A percentile compares a stretch with the other conserved stretches of the same genome.
phyloP scores from a whole-genome alignment of 768 basidiomycete genomes.

The Amanita phalloides region DNA sequence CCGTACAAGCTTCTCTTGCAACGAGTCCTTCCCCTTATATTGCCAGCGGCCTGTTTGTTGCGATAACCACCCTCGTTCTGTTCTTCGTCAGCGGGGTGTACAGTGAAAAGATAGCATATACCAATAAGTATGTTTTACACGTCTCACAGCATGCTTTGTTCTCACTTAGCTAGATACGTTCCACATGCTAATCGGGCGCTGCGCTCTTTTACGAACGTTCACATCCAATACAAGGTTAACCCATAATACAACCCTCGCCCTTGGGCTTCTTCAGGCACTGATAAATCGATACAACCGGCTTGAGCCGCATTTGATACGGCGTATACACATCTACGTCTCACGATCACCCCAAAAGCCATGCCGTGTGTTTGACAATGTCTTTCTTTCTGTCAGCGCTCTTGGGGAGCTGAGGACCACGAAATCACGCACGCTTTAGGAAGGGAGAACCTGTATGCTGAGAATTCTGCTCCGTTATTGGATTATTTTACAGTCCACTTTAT shows the following conservation, averaged over 20 bases:
- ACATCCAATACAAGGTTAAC: constrained; percentile 11
- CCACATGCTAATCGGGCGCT: constrained; percentile 91
- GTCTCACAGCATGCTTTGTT: background rate
- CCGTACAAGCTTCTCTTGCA: constrained; percentile 47
- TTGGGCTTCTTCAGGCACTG: background rate
- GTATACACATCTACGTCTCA: too few relatives aligned
- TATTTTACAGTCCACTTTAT: too few relatives aligned
- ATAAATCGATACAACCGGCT: too few relatives aligned
- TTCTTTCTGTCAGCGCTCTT: too few relatives aligned
- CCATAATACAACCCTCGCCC: constrained; percentile 16
- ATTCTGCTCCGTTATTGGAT: too few relatives aligned
- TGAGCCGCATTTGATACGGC: too few relatives aligned
- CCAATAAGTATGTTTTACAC: constrained; percentile 61
- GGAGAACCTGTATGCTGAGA: too few relatives aligned
- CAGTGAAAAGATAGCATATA: constrained; percentile 90
- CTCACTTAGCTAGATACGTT: constrained; percentile 63
- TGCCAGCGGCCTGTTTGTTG: constrained; percentile 74
- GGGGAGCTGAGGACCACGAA: too few relatives aligned
- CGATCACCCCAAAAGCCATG: too few relatives aligned
- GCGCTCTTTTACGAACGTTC: constrained; percentile 53
- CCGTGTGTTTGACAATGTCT: too few relatives aligned
- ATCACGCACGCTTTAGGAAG: too few relatives aligned
- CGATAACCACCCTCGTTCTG: constrained; percentile 80
- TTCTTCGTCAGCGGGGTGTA: constrained; percentile 98
- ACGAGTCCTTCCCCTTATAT: constrained; percentile 59